These are phyloP conservation scores for Circinella umbellata DNA, from an alignment of 371 early-diverging fungal species.

Conservation along the genomic window DNA sequence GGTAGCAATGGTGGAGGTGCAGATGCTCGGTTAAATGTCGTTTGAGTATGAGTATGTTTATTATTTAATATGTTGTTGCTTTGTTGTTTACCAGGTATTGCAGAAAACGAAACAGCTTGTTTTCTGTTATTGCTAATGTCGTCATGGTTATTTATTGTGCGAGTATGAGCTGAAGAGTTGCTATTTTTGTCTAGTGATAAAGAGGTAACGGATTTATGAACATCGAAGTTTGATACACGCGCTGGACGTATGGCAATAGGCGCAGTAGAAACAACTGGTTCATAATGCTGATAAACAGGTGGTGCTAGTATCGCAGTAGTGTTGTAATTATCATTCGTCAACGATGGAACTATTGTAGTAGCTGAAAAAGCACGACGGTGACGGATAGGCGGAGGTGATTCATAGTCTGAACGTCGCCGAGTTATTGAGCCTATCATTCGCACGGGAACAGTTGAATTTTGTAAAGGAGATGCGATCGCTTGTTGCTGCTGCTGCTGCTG, in stretches of 20 bases:
- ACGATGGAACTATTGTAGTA: neutral
- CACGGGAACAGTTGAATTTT: neutral
- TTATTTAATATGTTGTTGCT: neutral
- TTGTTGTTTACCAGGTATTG: neutral
- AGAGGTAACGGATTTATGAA: neutral
- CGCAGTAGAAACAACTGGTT: neutral
- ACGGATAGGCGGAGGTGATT: neutral
- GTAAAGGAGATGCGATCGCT: constrained; percentile 7
- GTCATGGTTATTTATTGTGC: neutral
- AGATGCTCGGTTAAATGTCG: neutral
- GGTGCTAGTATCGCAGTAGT: neutral
- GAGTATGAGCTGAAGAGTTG: neutral
- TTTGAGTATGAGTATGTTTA: no score
- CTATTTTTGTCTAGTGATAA: neutral
- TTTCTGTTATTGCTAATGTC: neutral
- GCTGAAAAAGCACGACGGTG: constrained; percentile 1
- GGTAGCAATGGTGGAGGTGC: constrained; percentile 3
- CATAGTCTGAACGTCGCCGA: neutral
- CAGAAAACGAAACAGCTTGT: neutral
- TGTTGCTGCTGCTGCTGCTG: constrained; percentile 4
- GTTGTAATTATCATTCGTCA: neutral
- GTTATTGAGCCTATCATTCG: neutral
- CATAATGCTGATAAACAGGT: constrained; percentile 2
- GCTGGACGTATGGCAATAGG: neutral
- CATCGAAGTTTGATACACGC: neutral